A percentile compares a stretch with the other conserved stretches of the same genome.
Conservation (phyloP, 2,329 filamentous ascomycete species). For the Diaporthe aspalathi region DNA sequence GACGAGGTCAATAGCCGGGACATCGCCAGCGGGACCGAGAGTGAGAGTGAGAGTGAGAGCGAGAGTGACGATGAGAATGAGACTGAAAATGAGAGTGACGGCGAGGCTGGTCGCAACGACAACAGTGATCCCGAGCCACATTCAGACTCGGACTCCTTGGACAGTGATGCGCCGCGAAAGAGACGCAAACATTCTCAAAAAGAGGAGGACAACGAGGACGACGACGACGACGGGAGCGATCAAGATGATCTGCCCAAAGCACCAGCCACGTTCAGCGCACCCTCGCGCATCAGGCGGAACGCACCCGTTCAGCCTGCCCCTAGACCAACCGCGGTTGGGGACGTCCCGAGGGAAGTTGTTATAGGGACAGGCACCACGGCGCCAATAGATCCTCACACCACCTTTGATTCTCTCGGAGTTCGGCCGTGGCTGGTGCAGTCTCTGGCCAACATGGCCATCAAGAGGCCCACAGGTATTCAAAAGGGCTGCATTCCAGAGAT, state of each 20-base stretch:
- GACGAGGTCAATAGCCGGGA: conserved; percentile 2
- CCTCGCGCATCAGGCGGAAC: conserved; percentile 64
- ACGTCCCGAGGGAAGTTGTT: conserved; percentile 49
- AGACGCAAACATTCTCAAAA: conserved; percentile 56
- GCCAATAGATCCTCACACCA: conserved; percentile 67
- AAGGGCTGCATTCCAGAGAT: conserved; percentile 94
- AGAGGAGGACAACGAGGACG: no score
- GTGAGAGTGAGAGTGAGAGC: conserved; percentile 40
- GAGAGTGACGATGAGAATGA: conserved; percentile 29
- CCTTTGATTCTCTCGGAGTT: conserved; percentile 79
- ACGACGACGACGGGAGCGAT: conserved; percentile 46
- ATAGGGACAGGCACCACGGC: conserved; percentile 47
- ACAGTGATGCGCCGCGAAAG: conserved; percentile 52
- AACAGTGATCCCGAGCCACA: conserved; percentile 40
- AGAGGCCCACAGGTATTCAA: conserved; percentile 90
- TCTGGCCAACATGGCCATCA: conserved; percentile 79
- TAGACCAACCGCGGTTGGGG: conserved; percentile 22
- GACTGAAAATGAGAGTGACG: conserved; percentile 42
- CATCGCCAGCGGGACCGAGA: conserved; percentile 35
- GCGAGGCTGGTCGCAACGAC: conserved; percentile 37
- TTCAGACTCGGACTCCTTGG: conserved; percentile 66
- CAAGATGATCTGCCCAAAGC: conserved; percentile 46
- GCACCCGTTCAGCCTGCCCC: conserved; percentile 7
- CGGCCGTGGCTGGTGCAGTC: conserved; percentile 90
- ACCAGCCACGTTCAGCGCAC: conserved; percentile 56